Conservation (phyloP, 1,284 basidiomycete species). For the Tetrapyrgos nigripes region DNA sequence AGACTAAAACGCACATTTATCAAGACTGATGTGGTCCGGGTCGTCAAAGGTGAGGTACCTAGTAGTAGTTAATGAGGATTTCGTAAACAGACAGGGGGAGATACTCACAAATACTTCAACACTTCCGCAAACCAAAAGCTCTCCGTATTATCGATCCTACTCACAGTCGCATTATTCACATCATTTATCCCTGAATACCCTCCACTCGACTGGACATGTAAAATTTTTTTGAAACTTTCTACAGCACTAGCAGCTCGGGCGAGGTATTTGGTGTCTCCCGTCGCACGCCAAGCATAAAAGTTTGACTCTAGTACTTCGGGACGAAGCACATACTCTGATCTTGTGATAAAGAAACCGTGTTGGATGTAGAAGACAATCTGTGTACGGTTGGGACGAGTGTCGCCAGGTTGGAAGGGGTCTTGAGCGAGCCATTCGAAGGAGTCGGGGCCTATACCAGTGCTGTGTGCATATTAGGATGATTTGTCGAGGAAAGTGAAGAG, state of each 20-base stretch:
- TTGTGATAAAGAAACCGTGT: slow-evolving; percentile 67
- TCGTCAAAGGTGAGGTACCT: slow-evolving; percentile 79
- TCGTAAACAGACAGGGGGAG: neutral
- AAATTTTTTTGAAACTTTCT: slow-evolving; percentile 44
- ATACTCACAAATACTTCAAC: slow-evolving; percentile 71
- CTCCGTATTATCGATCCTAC: slow-evolving; percentile 63
- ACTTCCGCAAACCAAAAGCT: slow-evolving; percentile 84
- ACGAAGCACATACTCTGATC: slow-evolving; percentile 55
- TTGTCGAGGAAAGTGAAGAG: too few species aligned
- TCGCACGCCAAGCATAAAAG: slow-evolving; percentile 79
- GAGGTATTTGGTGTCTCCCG: slow-evolving; percentile 62
- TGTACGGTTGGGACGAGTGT: slow-evolving; percentile 22
- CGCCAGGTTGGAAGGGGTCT: slow-evolving; percentile 61
- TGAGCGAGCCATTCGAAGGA: slow-evolving; percentile 61
- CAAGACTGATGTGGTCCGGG: slow-evolving; percentile 66
- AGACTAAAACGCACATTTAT: slow-evolving; percentile 61
- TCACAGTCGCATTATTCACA: slow-evolving; percentile 38
- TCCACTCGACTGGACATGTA: slow-evolving; percentile 13
- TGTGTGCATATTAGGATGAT: slow-evolving; percentile 28
- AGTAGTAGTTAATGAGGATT: neutral
- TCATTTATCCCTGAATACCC: slow-evolving; percentile 39
- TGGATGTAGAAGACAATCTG: slow-evolving; percentile 57
- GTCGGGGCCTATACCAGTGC: slow-evolving; percentile 79
- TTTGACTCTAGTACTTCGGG: slow-evolving; percentile 80
- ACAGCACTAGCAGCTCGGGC: slow-evolving; percentile 52